Conservation (phyloP, 2,329 filamentous ascomycete species). For the Claviceps quebecensis region DNA sequence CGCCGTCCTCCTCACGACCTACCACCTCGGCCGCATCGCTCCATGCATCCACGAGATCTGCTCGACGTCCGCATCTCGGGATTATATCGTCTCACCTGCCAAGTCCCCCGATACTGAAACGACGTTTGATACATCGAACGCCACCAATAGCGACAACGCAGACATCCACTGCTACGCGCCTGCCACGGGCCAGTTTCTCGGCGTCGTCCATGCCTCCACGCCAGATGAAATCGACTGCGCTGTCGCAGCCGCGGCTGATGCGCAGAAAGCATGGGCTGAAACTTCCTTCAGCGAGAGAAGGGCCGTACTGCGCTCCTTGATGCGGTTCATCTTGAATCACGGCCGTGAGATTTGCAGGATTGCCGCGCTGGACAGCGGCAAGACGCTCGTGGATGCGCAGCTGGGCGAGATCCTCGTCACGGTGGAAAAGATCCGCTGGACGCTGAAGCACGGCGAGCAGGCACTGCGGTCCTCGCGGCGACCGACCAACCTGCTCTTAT, state of each 20-base stretch:
- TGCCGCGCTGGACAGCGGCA: conserved; percentile 85
- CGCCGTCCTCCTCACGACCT: conserved; percentile 15
- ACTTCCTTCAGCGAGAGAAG: conserved; percentile 68
- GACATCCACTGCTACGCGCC: conserved; percentile 78
- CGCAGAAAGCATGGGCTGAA: conserved; percentile 62
- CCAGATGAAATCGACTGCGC: conserved; percentile 64
- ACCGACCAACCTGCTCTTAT: conserved; percentile 85
- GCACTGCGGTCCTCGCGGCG: conserved; percentile 58
- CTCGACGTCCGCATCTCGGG: conserved; percentile 29
- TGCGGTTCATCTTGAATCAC: conserved; percentile 75
- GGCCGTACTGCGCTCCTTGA: conserved; percentile 65
- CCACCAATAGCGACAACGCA: conserved; percentile 52
- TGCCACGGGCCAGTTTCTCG: conserved; percentile 74
- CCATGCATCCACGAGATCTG: conserved; percentile 7
- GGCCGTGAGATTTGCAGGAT: conserved; percentile 75
- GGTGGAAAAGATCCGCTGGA: conserved; percentile 89
- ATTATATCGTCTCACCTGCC: conserved; percentile 49
- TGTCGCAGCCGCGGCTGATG: conserved; percentile 56
- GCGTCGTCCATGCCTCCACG: conserved; percentile 63
- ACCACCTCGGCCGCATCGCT: conserved; percentile 17
- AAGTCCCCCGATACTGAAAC: conserved; percentile 40
- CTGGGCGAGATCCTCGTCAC: conserved; percentile 93
- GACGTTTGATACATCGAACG: conserved; percentile 42
- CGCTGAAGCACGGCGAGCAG: conserved; percentile 75
- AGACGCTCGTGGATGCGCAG: conserved; percentile 87